Evolutionary conservation across 768 basidiomycete species (phyloP), one percentile per base, ranked within the genome.

Genomic region (Suillus plorans): DNA sequence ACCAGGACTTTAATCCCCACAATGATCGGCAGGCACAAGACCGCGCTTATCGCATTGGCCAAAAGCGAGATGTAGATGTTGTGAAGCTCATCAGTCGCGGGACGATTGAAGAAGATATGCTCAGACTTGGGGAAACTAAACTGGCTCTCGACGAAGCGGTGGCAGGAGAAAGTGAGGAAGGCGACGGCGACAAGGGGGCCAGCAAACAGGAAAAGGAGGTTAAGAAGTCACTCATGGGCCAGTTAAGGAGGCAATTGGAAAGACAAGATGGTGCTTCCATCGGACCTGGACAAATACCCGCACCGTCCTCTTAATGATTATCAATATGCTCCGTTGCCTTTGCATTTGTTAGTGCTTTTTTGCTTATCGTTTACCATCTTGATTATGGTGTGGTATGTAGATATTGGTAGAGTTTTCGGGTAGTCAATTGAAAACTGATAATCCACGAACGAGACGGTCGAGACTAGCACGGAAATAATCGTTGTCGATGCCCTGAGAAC

Each of bases 1-100:
- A 99, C 74, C 95, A 97, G 73, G 97, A 99, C 75, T 99, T 98
- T 79, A 99, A 99, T 74, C 93, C 93, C 4, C 93, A 95, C 78
- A 99, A 99, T 74, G 97, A 99, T 77, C 88, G 91, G 66, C 97
- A 99, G 79, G 97, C 97, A 1, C 95, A 97, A 65, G 97, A 99
- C 76, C 89, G 97, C 41, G 95, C 95, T 31, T 99, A 98, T 77
- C 91, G 97, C 34, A 97, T 99, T 68, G 97, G 95, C 28, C 95
- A 97, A 76, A 94, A 92, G 73, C 87, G 89, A 60, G 89, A 97
- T 68, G 97, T 99, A 12, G 94, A 97, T 39, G 94, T 99, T 8
- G 87, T 98, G 72, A 97, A 97, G 74, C 83, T 99, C 13, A 94
- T 99, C 68, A 91, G 94, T 2, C 89, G 85, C 66, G 92, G 89